Conservation (phyloP, 768 basidiomycete species). For the Fistulinella prunicolor region DNA sequence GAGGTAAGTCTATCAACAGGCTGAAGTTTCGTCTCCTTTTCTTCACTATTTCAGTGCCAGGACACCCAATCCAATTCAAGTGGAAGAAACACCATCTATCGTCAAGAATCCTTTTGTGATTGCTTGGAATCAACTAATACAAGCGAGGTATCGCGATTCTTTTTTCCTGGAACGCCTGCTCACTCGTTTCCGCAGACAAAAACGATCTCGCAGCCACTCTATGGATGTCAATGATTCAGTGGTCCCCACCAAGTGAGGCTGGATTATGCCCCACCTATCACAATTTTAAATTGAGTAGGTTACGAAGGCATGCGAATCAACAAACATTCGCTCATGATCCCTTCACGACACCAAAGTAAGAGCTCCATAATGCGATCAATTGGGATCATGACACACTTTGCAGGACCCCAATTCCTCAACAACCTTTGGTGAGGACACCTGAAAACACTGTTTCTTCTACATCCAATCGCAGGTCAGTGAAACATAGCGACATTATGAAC, state of each 20-base stretch:
- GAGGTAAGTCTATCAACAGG: background rate
- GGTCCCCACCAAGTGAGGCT: conserved; percentile 24
- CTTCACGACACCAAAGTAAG: conserved; percentile 11
- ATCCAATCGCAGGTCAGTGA: conserved; percentile 12
- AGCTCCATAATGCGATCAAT: background rate
- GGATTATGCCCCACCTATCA: background rate
- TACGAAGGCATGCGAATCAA: conserved; percentile 1
- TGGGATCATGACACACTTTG: background rate
- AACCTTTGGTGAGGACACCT: background rate
- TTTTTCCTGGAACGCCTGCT: background rate
- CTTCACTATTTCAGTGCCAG: background rate
- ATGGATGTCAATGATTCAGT: conserved; percentile 3
- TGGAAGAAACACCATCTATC: background rate
- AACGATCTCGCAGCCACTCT: conserved; percentile 26
- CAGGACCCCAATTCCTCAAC: conserved; percentile 2
- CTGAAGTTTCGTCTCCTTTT: background rate
- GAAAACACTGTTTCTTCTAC: background rate
- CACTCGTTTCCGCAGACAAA: conserved; percentile 15
- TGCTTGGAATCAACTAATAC: conserved; percentile 20
- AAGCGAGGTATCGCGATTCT: conserved; percentile 10
- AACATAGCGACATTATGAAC: background rate
- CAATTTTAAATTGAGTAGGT: conserved; percentile 1
- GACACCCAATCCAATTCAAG: background rate
- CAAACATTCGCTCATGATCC: conserved; percentile 2
- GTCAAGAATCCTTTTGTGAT: conserved; percentile 18